Evolutionary conservation across 2,329 filamentous ascomycete genomes (phyloP).

Genomic region (Dactylellina cionopaga): DNA sequence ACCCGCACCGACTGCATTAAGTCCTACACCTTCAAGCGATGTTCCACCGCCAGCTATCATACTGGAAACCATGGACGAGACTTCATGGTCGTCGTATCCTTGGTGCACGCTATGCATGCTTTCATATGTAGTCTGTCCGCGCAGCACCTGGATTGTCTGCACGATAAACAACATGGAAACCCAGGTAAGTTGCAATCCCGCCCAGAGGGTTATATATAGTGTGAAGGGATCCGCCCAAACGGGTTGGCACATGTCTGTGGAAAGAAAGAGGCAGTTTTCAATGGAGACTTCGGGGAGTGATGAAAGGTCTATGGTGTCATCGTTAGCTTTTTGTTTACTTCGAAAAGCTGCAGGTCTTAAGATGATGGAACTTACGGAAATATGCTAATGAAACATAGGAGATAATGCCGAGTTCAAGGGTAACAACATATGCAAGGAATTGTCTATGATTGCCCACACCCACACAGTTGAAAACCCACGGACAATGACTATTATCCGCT

Average conservation of each 20-base stretch:
- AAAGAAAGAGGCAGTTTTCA: slow-evolving; percentile 75
- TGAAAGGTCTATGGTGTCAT: slow-evolving; percentile 12
- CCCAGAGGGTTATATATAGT: slow-evolving; percentile 81
- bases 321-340: slow-evolving; percentile 57
- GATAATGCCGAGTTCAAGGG: slow-evolving; percentile 73
- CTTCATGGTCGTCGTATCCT: slow-evolving; percentile 50
- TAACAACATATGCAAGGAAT: slow-evolving; percentile 89
- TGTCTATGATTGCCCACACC: slow-evolving; percentile 95
- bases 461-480: slow-evolving; percentile 97
- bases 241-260: slow-evolving; percentile 77
- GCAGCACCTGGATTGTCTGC: slow-evolving; percentile 89
- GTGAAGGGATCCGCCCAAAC: slow-evolving; percentile 86
- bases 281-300: slow-evolving; percentile 40
- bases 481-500: slow-evolving; percentile 76
- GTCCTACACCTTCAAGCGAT: slow-evolving; percentile 73
- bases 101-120: slow-evolving; percentile 86
- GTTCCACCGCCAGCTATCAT: slow-evolving; percentile 78
- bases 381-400: slow-evolving; percentile 34
- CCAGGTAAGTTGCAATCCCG: slow-evolving; percentile 86
- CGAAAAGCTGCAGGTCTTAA: slow-evolving; percentile 63
- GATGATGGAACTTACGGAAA: slow-evolving; percentile 52
- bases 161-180: slow-evolving; percentile 96
- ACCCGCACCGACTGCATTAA: slow-evolving; percentile 73
- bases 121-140: slow-evolving; percentile 94
- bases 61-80: slow-evolving; percentile 71